Percentiles rank a stretch among this genome's conserved stretches.
phyloP scores from a whole-genome alignment of 2,329 filamentous ascomycete genomes.

The Cryphonectria nitschkei region DNA sequence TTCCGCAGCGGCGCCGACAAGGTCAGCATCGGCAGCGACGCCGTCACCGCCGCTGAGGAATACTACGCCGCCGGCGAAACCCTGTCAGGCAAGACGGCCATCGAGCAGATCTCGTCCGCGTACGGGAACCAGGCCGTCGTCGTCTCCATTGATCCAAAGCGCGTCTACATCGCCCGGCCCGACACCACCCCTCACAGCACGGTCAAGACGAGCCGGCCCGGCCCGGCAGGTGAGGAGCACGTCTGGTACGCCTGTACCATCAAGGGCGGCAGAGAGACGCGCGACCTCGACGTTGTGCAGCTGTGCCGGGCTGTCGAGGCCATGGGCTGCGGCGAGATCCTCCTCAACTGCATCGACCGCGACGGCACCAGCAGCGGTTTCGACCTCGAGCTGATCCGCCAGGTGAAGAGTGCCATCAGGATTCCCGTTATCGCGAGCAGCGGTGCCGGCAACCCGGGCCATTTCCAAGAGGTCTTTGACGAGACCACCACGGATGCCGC shows the following conservation, averaged over 20 bases:
- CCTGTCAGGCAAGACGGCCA: slow-evolving; percentile 81
- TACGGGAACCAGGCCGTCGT: slow-evolving; percentile 98
- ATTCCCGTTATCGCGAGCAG: slow-evolving; percentile 96
- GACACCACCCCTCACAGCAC: slow-evolving; percentile 67
- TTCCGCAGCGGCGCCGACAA: slow-evolving; percentile 98
- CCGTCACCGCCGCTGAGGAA: slow-evolving; percentile 88
- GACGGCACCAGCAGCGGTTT: slow-evolving; percentile 95
- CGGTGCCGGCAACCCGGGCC: slow-evolving; percentile 82
- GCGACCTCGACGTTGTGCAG: slow-evolving; percentile 90
- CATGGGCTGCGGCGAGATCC: slow-evolving; percentile 92
- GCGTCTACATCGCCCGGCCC: slow-evolving; percentile 73
- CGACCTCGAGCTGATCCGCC: slow-evolving; percentile 85
- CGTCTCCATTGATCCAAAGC: slow-evolving; percentile 90
- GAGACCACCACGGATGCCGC: slow-evolving; percentile 89
- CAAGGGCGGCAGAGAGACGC: slow-evolving; percentile 91
- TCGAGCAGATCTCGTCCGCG: slow-evolving; percentile 90
- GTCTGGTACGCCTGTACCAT: slow-evolving; percentile 99
- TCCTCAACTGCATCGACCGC: slow-evolving; percentile 97
- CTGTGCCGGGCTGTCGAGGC: slow-evolving; percentile 87
- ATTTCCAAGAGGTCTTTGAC: slow-evolving; percentile 90
- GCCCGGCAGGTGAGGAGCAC: slow-evolving; percentile 75
- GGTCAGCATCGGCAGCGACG: slow-evolving; percentile 94
- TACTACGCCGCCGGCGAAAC: slow-evolving; percentile 75
- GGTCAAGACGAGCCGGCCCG: slow-evolving; percentile 69
- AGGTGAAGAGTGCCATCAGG: slow-evolving; percentile 83